Base-by-base conservation (phyloP, 2,329 filamentous ascomycete genomes). In the Calycina marina region DNA sequence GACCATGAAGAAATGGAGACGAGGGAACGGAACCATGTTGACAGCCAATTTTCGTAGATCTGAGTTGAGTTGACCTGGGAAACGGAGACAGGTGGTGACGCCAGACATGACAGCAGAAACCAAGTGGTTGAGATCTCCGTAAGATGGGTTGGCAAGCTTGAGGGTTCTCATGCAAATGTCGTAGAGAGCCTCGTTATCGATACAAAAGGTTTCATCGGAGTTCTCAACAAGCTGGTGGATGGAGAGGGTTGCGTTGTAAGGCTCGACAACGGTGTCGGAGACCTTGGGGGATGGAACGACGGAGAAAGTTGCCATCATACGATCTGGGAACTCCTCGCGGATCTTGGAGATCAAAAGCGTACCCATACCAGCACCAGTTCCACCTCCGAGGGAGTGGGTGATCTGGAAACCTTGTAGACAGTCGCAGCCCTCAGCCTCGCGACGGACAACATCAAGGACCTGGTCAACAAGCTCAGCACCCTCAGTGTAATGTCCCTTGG, bases 1-100 rank as follows among this genome's bases (percentile, higher is more conserved):
- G 60, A 98, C 90, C 90, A 98, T 98, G 78, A 98, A 98, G 79
- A 98, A 98, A 68, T 98, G 90, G 44, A 98, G 84, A 85, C 90
- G 90, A 50, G 90, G 90, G 82, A 98, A 98, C 43, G 90, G 90
- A 65, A 98, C 90, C 72, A 98, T 98, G 83, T 98, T 98, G 65
- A 98, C 90, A 50, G 90, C 90, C 56, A 98, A 69, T 74, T 98
- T 98, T 69, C 90, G 85, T 51, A 98, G 82, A 62, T 98, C 90
- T 58, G 90, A 98, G 82, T 98, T 98, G 50, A 98, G 80, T 74
- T 98, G 90, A 60, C 90, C 90, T 36, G 90, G 90, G 83, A 98
- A 98, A 65, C 90, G 90, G 58, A 98, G 71, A 62, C 84, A 96
- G 53, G 90, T 96, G 58, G 90, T 94, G 55, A 98, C 84, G 62